phyloP scores from a whole-genome alignment of 768 basidiomycete species.

The Boletus rubroflammeus region DNA sequence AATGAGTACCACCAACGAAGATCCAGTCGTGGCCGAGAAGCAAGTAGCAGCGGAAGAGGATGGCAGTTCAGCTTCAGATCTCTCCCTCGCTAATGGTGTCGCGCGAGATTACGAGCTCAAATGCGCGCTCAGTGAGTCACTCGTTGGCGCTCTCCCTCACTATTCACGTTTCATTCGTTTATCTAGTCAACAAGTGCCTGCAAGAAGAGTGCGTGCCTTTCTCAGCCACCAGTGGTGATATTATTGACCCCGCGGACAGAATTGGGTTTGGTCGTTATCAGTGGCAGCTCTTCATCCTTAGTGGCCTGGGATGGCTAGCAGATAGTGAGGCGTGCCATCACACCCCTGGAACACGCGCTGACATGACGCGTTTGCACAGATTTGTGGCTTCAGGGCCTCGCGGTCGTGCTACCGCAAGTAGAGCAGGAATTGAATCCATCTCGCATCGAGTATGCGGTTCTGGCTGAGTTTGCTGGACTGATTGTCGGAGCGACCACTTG shows the following conservation, averaged over 20 bases:
- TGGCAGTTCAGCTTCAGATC: slow-evolving; percentile 1
- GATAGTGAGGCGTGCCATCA: slow-evolving; percentile 37
- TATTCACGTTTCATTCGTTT: background rate
- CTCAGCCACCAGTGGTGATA: slow-evolving; percentile 1
- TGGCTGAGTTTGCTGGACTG: slow-evolving; percentile 46
- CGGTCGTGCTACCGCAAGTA: slow-evolving; percentile 44
- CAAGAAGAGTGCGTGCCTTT: slow-evolving; percentile 39
- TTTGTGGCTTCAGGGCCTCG: slow-evolving; percentile 46
- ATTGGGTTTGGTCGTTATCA: slow-evolving; percentile 52
- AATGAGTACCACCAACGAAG: slow-evolving; percentile 1
- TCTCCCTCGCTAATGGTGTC: slow-evolving; percentile 22
- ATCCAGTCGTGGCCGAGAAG: slow-evolving; percentile 19
- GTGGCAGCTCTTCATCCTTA: slow-evolving; percentile 42
- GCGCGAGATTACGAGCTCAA: slow-evolving; percentile 33
- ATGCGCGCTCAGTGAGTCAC: slow-evolving; percentile 28
- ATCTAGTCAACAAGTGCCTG: slow-evolving; percentile 43
- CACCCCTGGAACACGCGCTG: slow-evolving; percentile 22
- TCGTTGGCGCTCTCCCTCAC: background rate
- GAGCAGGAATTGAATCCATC: slow-evolving; percentile 41
- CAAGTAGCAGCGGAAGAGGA: slow-evolving; percentile 12
- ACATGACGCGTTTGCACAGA: slow-evolving; percentile 10
- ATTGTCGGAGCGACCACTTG: slow-evolving; percentile 48
- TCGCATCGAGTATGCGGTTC: slow-evolving; percentile 43
- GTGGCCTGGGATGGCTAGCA: slow-evolving; percentile 48
- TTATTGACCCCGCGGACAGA: slow-evolving; percentile 21